Evolutionary conservation across 805 yeast genomes (phyloP), one percentile per base, ranked within the genome.

Genomic region (Kluyveromyces wickerhamii): DNA sequence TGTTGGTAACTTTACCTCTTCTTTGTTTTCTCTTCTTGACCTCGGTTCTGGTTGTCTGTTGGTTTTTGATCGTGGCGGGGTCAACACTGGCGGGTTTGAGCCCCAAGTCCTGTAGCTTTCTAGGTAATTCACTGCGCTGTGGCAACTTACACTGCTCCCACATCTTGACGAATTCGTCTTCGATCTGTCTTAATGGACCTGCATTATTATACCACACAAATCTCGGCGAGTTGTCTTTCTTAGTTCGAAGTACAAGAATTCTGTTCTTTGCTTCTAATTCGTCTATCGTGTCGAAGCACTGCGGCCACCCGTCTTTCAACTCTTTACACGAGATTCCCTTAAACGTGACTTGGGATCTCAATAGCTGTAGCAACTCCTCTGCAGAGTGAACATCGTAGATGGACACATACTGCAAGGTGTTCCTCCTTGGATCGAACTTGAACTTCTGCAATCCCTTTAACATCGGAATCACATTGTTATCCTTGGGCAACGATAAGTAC

Each of bases 31-130:
- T 86, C 57, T 81, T 87, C 62, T 87, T 89, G 57, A 81, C 75
- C 44, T 75, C 79, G 34, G 69, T 72, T 21, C 62, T 65, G 1
- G 68, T 61, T 12, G 66, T 60, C 16, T 30, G 33, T 37, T 72
- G 74, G 54, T 77, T 80, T 60, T 79, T 84, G 40, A 87, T 63
- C n/a, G 83, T 74, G 27, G 87, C 84, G n/a, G 98, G 97, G 55
- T 92, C 98, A n/a, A 87, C 92, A 52, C 92, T 82, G 0, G 97
- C 89, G 7, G 98, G 98, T 58, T 87, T 92, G 57, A 92, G 71
- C n/a, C 95, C 89, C 40, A 83, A 77, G 40, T 77, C 84, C 39
- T 80, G 72, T 42, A 92, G 68, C 38, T 76, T 74, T 36, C 79
- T 75, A 17, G 94, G 94, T 41, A 92, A 66, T 37, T 80, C 94